Conservation (phyloP, 805 yeast species). For the Metschnikowia lochheadii region DNA sequence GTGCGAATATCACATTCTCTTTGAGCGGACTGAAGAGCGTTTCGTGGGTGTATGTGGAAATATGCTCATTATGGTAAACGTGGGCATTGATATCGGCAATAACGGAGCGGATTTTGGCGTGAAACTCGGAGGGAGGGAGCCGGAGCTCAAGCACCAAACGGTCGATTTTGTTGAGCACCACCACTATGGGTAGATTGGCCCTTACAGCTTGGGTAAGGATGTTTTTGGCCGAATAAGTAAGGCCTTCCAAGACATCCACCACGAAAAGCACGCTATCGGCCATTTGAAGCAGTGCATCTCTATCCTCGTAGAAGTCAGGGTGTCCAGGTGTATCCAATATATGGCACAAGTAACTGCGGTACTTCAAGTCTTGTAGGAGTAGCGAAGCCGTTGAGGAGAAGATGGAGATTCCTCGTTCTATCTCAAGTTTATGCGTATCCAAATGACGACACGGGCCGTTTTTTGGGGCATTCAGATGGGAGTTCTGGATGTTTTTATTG, state of each 20-base stretch:
- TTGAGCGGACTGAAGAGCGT: conserved; percentile 52
- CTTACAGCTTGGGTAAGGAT: conserved; percentile 51
- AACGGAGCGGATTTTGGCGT: conserved; percentile 56
- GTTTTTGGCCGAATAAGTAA: conserved; percentile 50
- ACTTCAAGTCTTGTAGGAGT: conserved; percentile 47
- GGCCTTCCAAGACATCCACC: conserved; percentile 84
- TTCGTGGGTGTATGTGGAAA: conserved; percentile 24
- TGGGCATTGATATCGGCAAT: conserved; percentile 62
- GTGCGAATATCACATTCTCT: conserved; percentile 72
- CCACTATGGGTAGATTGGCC: conserved; percentile 47
- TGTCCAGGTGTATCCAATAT: conserved; percentile 92
- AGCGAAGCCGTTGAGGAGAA: conserved; percentile 60
- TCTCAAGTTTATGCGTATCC: conserved; percentile 68
- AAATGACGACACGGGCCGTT: conserved; percentile 55
- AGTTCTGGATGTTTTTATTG: conserved; percentile 20
- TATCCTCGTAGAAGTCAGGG: conserved; percentile 75
- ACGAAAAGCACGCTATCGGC: conserved; percentile 67
- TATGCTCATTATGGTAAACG: conserved; percentile 34
- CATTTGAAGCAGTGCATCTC: conserved; percentile 50
- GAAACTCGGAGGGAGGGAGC: conserved; percentile 71
- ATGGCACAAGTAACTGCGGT: conserved; percentile 55
- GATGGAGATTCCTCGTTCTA: conserved; percentile 65
- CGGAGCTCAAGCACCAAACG: conserved; percentile 75
- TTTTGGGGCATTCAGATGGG: no score
- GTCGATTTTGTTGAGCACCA: conserved; percentile 80